Conservation (phyloP, 768 basidiomycete genomes). For the Lactarius pseudohatsudake region DNA sequence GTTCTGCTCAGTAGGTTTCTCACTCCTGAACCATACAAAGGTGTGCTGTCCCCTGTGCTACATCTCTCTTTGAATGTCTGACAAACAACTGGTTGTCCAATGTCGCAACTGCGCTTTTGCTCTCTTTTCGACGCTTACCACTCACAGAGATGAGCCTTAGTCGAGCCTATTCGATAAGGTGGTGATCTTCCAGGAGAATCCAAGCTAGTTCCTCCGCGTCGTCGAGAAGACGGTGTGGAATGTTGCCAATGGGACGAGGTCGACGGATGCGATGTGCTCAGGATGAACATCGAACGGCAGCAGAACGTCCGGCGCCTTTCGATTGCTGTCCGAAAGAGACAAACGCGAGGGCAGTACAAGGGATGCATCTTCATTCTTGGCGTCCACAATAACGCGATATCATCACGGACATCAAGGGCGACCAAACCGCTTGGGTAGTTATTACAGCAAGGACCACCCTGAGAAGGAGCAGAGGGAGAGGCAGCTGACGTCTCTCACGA, state of each 20-base stretch:
- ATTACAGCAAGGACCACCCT: background rate
- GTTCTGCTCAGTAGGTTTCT: too few relatives aligned
- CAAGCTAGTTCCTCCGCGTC: conserved; percentile 33
- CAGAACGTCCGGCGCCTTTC: conserved; percentile 42
- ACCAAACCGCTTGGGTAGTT: conserved; percentile 8
- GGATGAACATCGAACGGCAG: conserved; percentile 36
- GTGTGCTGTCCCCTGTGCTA: too few relatives aligned
- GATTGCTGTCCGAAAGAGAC: conserved; percentile 34
- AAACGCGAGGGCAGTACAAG: conserved; percentile 28
- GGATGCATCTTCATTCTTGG: conserved; percentile 39
- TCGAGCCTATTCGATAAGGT: conserved; percentile 23
- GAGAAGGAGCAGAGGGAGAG: conserved; percentile 56
- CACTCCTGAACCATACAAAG: too few relatives aligned
- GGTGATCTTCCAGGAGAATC: conserved; percentile 29
- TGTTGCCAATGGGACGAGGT: conserved; percentile 35
- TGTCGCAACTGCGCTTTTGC: too few relatives aligned
- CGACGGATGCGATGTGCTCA: conserved; percentile 33
- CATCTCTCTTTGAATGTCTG: too few relatives aligned
- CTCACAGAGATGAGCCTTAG: conserved; percentile 11
- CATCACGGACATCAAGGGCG: conserved; percentile 34
- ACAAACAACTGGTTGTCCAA: too few relatives aligned
- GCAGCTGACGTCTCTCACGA: conserved; percentile 58
- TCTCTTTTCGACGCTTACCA: too few relatives aligned
- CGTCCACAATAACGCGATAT: conserved; percentile 43
- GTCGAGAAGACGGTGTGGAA: conserved; percentile 40